Evolutionary conservation across 257 asterid species (phyloP).

Genomic region (Solanum pennellii): DNA sequence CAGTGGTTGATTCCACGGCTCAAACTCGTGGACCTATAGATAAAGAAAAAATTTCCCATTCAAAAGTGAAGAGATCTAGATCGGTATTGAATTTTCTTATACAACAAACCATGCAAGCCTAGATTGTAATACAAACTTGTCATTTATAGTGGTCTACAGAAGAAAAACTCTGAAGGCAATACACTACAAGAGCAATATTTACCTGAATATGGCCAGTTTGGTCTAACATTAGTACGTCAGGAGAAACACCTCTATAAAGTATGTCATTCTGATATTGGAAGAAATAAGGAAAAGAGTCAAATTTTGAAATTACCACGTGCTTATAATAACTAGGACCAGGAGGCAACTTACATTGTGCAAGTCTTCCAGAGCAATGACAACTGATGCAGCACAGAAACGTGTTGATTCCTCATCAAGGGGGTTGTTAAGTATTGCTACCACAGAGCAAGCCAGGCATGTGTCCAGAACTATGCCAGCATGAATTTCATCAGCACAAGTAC

Average conservation of each 20-base stretch:
- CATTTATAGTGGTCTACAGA: not conserved
- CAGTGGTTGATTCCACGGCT: not conserved
- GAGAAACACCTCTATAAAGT: conserved; percentile 80
- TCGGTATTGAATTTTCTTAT: not conserved
- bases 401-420: conserved; percentile 74
- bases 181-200: not conserved
- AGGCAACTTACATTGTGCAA: conserved; percentile 61
- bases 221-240: conserved; percentile 67
- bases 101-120: not conserved
- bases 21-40: not conserved
- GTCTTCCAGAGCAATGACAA: conserved; percentile 65
- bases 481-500: conserved; percentile 67
- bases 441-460: conserved; percentile 56
- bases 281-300: conserved; percentile 1
- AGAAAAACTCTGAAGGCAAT: not conserved
- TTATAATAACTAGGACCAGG: conserved; percentile 3
- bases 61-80: not conserved
- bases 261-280: conserved; percentile 44
- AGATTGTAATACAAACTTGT: not conserved
- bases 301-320: not conserved
- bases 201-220: conserved; percentile 82
- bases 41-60: not conserved
- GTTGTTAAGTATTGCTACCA: conserved; percentile 46
- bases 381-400: conserved; percentile 75
- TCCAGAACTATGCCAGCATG: conserved; percentile 75